These are phyloP conservation scores for Ramularia collo-cygni DNA, from an alignment of 2,329 filamentous ascomycete species.

Conservation along the genomic window DNA sequence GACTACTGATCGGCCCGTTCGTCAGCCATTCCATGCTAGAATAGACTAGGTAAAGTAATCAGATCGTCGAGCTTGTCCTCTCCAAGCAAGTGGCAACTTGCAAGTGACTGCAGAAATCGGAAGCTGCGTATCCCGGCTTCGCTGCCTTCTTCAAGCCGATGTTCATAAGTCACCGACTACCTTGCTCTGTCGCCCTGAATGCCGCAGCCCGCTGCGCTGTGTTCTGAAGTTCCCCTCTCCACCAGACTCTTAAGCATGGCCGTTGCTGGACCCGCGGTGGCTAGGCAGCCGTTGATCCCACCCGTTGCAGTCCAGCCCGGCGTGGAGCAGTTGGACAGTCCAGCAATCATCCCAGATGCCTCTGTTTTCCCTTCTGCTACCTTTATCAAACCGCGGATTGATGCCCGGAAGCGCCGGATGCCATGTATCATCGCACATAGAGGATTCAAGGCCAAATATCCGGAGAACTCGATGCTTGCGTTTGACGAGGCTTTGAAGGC, in stretches of 20 bases:
- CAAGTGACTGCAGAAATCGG: background rate
- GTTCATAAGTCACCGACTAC: too few species aligned
- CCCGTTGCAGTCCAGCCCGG: slow-evolving; percentile 27
- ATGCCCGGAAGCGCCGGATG: slow-evolving; percentile 30
- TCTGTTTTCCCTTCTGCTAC: slow-evolving; percentile 18
- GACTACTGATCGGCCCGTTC: too few species aligned
- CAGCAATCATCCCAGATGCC: slow-evolving; percentile 18
- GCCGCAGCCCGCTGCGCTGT: too few species aligned
- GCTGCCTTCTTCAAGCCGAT: slow-evolving; percentile 4
- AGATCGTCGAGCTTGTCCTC: too few species aligned
- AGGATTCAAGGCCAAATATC: slow-evolving; percentile 68
- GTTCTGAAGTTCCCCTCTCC: too few species aligned
- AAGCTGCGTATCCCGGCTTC: slow-evolving; percentile 1
- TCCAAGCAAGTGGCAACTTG: too few species aligned
- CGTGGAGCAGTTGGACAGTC: slow-evolving; percentile 23
- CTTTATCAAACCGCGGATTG: slow-evolving; percentile 15
- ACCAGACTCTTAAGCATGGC: slow-evolving; percentile 5
- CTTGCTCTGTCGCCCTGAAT: too few species aligned
- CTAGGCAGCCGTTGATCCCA: slow-evolving; percentile 16
- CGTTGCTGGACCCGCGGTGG: slow-evolving; percentile 4
- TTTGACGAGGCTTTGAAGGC: slow-evolving; percentile 67
- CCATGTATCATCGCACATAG: slow-evolving; percentile 73
- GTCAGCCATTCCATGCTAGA: too few species aligned
- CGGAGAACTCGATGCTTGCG: slow-evolving; percentile 80
- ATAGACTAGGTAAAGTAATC: too few species aligned